Conservation (phyloP, 2,329 filamentous ascomycete genomes). For the Escovopsis sp. region DNA sequence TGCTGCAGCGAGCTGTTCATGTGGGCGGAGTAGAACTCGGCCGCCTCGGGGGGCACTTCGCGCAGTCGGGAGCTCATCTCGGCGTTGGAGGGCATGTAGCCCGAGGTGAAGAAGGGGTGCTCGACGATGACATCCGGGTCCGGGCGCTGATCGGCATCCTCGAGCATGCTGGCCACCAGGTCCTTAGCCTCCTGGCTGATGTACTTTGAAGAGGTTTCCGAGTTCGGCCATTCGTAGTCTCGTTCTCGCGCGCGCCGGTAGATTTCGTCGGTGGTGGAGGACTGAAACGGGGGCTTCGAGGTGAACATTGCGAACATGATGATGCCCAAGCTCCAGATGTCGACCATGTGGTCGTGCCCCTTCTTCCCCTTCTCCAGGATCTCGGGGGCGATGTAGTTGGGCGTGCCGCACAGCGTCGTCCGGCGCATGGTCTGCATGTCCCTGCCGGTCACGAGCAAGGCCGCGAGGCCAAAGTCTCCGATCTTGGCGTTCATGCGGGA, state of each 20-base stretch:
- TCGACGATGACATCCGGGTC: constrained; percentile 65
- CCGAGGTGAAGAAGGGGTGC: constrained; percentile 64
- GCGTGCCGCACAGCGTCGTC: constrained; percentile 88
- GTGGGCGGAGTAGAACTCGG: constrained; percentile 41
- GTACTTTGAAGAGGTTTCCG: constrained; percentile 49
- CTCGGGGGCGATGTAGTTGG: too few relatives aligned
- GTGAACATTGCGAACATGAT: constrained; percentile 98
- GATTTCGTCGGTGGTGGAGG: constrained; percentile 73
- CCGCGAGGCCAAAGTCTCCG: constrained; percentile 90
- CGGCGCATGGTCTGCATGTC: constrained; percentile 74
- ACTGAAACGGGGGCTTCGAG: constrained; percentile 92
- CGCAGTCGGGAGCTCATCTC: constrained; percentile 46
- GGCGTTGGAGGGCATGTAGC: constrained; percentile 50
- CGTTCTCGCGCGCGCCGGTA: constrained; percentile 56
- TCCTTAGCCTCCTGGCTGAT: constrained; percentile 66
- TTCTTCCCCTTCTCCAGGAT: constrained; percentile 89
- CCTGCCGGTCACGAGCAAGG: constrained; percentile 77
- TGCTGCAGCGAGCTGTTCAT: constrained; percentile 29
- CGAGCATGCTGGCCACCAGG: constrained; percentile 60
- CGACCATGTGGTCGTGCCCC: constrained; percentile 93
- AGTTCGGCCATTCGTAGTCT: constrained; percentile 66
- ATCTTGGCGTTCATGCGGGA: constrained; percentile 94
- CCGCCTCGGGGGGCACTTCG: constrained; percentile 39
- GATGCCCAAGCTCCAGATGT: constrained; percentile 95
- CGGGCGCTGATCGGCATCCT: constrained; percentile 60